Base-by-base conservation (phyloP, 2,329 filamentous ascomycete genomes). In the Colletotrichum sp. region DNA sequence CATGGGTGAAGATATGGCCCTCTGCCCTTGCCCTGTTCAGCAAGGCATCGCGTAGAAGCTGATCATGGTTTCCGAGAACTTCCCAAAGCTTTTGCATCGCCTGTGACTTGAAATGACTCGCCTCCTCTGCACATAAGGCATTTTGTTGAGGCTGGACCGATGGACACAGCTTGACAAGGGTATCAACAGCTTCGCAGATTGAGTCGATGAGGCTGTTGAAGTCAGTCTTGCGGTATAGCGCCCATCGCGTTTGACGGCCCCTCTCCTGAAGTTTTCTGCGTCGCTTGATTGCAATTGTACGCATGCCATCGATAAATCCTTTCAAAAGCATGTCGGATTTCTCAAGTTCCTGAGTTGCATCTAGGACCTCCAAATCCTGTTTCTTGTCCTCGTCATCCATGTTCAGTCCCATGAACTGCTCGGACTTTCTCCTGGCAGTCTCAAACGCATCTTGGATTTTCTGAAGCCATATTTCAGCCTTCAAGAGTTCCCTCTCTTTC, bases 251-350 rank as follows among this genome's bases (percentile, higher is more conserved):
- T 21, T 49, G 18, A 13, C 2, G 3, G 10, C 18, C 44, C 44
- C 1, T 21, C n/a, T 49, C 44, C 0, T 3, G 44, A 13, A 49
- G 1, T 3, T 4, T 49, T 8, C n/a, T 49, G 10, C n/a, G n/a
- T 49, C n/a, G 1, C 44, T 49, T 7, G 9, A 13, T 21, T n/a
- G n/a, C 1, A 21, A 49, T 49, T 0, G n/a, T 21, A 13, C 3
- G 44, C n/a, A 49, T 21, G 2, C 18, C 18, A 49, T 21, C n/a
- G n/a, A 49, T 49, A 3, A 49, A n/a, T 44, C 39, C 18, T 10
- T n/a, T 4, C 39, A 44, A 44, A 4, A 18, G 18, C 39, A 10
- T n/a, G 39, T 12, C 39, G 39, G 39, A 44, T 6, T n/a, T n/a
- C 9, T 44, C 39, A 44, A 44, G 18, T 44, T 44, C 39, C 39